phyloP scores from a whole-genome alignment of 257 asterid species.

The Fraxinus cuspidata region DNA sequence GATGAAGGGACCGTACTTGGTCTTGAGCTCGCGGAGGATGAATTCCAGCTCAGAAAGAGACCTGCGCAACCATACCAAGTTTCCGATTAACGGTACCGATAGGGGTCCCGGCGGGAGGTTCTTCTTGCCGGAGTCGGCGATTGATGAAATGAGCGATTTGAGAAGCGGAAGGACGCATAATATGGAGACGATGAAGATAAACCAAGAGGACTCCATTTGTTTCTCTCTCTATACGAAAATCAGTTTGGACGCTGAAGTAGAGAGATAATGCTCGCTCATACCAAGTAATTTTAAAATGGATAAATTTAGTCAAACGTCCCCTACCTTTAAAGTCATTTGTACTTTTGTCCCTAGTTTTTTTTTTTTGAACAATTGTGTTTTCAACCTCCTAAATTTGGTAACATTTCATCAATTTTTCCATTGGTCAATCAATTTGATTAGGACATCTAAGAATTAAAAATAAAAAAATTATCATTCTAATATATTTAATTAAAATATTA shows the following conservation, averaged over 20 bases:
- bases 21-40: slow-evolving; percentile 22
- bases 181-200: slow-evolving; percentile 27
- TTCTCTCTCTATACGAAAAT: not conserved
- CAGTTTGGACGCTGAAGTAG: not conserved
- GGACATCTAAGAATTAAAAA: too few relatives aligned
- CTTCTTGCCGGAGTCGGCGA: slow-evolving; percentile 1
- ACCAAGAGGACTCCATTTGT: slow-evolving; percentile 20
- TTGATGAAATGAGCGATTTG: slow-evolving; percentile 22
- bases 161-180: slow-evolving; percentile 50
- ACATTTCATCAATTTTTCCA: too few relatives aligned
- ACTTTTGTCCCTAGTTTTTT: too few relatives aligned
- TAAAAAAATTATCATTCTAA: too few relatives aligned
- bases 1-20: slow-evolving; percentile 35
- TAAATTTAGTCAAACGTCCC: too few relatives aligned
- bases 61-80: slow-evolving; percentile 26
- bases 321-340: too few relatives aligned
- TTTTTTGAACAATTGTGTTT: too few relatives aligned
- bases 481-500: too few relatives aligned
- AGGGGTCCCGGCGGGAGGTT: slow-evolving; percentile 36
- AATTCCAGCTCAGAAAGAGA: slow-evolving; percentile 25
- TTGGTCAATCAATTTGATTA: too few relatives aligned
- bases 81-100: slow-evolving; percentile 24
- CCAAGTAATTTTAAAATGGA: too few relatives aligned
- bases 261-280: not conserved
- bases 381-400: too few relatives aligned